Conservation (phyloP, 495 filamentous ascomycete genomes). For the Aspergillus carlsbadensis region DNA sequence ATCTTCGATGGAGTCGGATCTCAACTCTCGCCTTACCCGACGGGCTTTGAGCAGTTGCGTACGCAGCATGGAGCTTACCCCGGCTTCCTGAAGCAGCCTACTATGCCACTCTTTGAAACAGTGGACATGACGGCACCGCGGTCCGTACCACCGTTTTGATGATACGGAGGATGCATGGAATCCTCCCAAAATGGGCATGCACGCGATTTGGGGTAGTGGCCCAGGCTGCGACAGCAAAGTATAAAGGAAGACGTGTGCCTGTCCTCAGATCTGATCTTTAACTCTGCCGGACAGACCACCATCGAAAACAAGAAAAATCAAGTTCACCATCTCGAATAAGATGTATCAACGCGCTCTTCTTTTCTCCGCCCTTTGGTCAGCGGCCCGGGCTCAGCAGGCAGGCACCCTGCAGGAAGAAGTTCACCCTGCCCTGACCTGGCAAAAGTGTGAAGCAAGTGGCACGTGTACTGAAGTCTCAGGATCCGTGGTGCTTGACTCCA, state of each 20-base stretch:
- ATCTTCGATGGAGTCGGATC: background rate
- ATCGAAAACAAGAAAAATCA: conserved; percentile 3
- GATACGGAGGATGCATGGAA: background rate
- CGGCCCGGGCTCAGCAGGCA: conserved; percentile 50
- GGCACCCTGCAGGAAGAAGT: conserved; percentile 54
- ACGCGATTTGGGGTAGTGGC: background rate
- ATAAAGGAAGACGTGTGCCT: conserved; percentile 21
- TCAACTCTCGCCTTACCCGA: background rate
- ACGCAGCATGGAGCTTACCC: conserved; percentile 20
- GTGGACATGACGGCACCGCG: conserved; percentile 22
- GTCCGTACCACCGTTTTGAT: conserved; percentile 26
- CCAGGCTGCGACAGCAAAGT: conserved; percentile 12
- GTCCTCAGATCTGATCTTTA: conserved; percentile 18
- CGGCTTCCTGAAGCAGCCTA: conserved; percentile 12
- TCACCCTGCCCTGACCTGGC: conserved; percentile 60
- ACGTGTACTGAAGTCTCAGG: conserved; percentile 53
- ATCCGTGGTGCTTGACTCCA: conserved; percentile 63
- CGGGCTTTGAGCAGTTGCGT: conserved; percentile 11
- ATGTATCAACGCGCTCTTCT: conserved; percentile 38
- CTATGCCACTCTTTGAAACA: conserved; percentile 22
- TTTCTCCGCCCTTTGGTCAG: conserved; percentile 32
- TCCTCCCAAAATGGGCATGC: background rate
- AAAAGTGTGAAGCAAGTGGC: conserved; percentile 50
- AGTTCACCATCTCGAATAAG: conserved; percentile 16
- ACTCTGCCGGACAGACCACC: conserved; percentile 34